Conservation (phyloP, 2,329 filamentous ascomycete genomes). For the Amesomyces nigricolor region DNA sequence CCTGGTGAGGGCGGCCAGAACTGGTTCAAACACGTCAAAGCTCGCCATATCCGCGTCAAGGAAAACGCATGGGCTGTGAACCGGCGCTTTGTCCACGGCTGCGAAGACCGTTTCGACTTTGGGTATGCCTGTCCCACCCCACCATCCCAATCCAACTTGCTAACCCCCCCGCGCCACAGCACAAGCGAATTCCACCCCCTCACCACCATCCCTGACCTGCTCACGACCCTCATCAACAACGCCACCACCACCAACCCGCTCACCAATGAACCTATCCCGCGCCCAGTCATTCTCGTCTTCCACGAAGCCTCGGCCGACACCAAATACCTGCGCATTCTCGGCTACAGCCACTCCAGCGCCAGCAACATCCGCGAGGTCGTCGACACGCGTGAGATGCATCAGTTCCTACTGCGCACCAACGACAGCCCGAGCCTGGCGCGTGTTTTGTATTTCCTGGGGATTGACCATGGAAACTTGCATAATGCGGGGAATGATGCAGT, state of each 20-base stretch:
- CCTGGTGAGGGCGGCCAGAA: constrained; percentile 57
- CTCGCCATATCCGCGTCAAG: constrained; percentile 68
- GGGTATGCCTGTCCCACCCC: constrained; percentile 44
- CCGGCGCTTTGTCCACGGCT: constrained; percentile 61
- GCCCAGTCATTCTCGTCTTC: constrained; percentile 67
- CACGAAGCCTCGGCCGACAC: constrained; percentile 68
- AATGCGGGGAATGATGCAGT: constrained; percentile 84
- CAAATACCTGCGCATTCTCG: constrained; percentile 58
- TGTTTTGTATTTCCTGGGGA: constrained; percentile 59
- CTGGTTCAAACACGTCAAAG: constrained; percentile 64
- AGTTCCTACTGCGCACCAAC: constrained; percentile 50
- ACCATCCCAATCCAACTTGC: neutral
- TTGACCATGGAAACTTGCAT: constrained; percentile 63
- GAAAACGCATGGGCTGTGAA: constrained; percentile 67
- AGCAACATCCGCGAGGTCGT: constrained; percentile 56
- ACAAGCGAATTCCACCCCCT: constrained; percentile 19
- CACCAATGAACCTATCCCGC: constrained; percentile 19
- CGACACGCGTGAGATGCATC: constrained; percentile 70
- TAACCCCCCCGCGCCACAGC: constrained; percentile 5
- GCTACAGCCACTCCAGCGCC: constrained; percentile 52
- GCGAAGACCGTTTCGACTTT: constrained; percentile 70
- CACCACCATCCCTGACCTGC: neutral
- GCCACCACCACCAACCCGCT: constrained; percentile 3
- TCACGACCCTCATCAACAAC: constrained; percentile 20
- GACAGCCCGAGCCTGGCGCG: constrained; percentile 52